Percentiles rank a stretch among this genome's conserved stretches.
Evolutionary conservation across 108 stramenopile genomes (phyloP).

Genomic region (Mediolabrus comicus): DNA sequence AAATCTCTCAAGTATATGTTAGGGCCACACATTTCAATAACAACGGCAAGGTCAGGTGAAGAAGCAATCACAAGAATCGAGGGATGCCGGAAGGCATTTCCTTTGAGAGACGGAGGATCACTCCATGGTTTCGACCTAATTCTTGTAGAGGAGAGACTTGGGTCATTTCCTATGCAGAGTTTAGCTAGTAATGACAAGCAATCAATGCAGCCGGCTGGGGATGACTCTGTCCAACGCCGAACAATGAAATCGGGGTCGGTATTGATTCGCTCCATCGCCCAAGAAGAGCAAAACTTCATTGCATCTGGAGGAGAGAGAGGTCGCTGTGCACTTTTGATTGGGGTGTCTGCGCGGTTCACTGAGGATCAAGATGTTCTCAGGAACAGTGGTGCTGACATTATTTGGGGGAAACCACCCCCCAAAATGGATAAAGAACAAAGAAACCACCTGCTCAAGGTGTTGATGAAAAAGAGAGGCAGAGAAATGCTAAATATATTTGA

Average conservation of each 20-base stretch:
- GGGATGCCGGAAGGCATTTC: conserved; percentile 32
- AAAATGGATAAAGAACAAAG: conserved; percentile 47
- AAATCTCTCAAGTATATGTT: conserved; percentile 61
- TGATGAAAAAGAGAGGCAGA: conserved; percentile 52
- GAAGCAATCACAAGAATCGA: conserved; percentile 50
- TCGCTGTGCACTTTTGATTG: conserved; percentile 56
- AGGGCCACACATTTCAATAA: conserved; percentile 54
- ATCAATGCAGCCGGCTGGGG: conserved; percentile 19
- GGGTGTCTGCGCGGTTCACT: conserved; percentile 50
- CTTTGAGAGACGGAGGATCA: conserved; percentile 36
- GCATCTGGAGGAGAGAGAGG: neutral
- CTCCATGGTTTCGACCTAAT: conserved; percentile 62
- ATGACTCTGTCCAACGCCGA: conserved; percentile 42
- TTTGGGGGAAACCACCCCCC: conserved; percentile 73
- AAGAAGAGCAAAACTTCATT: conserved; percentile 10
- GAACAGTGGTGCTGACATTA: conserved; percentile 57
- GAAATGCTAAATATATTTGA: neutral
- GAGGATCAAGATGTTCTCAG: conserved; percentile 36
- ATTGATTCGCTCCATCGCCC: conserved; percentile 25
- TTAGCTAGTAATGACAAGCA: conserved; percentile 1
- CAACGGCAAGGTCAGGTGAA: conserved; percentile 49
- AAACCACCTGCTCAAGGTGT: conserved; percentile 40
- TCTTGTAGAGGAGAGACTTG: conserved; percentile 56
- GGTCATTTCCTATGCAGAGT: neutral
- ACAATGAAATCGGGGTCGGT: conserved; percentile 21